Evolutionary conservation across 2,329 filamentous ascomycete genomes (phyloP).

Genomic region (Clonostachys sp.): DNA sequence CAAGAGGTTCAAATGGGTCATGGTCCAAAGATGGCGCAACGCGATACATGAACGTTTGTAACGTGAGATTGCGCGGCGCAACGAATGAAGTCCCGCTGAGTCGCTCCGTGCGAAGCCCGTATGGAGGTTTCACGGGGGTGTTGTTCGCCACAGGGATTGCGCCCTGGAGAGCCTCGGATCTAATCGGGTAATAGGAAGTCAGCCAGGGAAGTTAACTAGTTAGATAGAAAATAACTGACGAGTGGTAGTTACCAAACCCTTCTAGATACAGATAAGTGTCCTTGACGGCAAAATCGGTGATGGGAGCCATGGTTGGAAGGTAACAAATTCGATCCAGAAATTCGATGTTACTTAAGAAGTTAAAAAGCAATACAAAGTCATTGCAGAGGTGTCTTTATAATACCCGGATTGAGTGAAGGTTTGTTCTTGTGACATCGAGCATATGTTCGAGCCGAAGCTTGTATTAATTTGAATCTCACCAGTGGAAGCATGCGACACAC

Average conservation of each 20-base stretch:
- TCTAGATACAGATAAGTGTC: slow-evolving; percentile 71
- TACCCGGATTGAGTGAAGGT: no score
- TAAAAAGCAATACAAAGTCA: no score
- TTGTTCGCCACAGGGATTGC: background rate
- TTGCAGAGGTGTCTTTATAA: no score
- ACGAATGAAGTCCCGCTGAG: background rate
- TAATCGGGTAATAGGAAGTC: no score
- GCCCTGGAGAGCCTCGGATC: background rate
- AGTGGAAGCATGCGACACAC: no score
- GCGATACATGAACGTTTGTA: background rate
- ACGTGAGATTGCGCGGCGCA: background rate
- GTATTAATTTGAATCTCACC: no score
- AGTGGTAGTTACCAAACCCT: slow-evolving; percentile 73
- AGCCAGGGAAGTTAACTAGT: background rate
- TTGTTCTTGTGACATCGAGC: no score
- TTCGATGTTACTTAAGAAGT: no score
- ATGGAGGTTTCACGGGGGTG: background rate
- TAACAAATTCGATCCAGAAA: no score
- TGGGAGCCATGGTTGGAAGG: slow-evolving; percentile 32
- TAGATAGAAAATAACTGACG: slow-evolving; percentile 38
- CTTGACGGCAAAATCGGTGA: slow-evolving; percentile 39
- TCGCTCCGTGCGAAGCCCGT: background rate
- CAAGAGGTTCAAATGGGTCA: background rate
- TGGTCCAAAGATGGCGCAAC: background rate
- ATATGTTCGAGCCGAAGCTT: no score